Evolutionary conservation across 1,284 basidiomycete species (phyloP).

Genomic region (Ceratobasidium sp.): DNA sequence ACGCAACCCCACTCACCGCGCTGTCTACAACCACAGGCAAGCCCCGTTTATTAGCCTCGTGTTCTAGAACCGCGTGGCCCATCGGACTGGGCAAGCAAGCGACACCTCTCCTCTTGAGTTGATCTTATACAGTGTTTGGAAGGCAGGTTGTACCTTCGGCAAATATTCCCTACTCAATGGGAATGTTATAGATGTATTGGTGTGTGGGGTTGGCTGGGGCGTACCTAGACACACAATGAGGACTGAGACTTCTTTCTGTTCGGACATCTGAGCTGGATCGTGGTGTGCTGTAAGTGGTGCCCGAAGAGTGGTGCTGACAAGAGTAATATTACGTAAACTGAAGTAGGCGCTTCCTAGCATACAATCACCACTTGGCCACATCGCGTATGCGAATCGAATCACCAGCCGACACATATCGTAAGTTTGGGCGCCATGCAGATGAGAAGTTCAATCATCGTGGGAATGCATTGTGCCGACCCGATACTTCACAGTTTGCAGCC

Average conservation of each 20-base stretch:
- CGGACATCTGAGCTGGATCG: constrained; percentile 14
- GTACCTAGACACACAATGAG: constrained; percentile 35
- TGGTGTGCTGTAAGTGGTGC: too few species aligned
- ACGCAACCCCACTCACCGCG: constrained; percentile 40
- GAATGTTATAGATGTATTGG: neutral
- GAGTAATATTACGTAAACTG: neutral
- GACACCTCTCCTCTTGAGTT: neutral
- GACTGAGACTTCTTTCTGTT: constrained; percentile 22
- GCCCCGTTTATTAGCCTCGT: constrained; percentile 45
- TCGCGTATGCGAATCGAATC: too few species aligned
- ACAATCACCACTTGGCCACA: too few species aligned
- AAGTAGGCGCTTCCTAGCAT: constrained; percentile 1
- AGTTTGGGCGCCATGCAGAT: too few species aligned
- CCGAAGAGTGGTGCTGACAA: too few species aligned
- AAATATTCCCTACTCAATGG: constrained; percentile 27
- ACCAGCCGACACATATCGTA: too few species aligned
- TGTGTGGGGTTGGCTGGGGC: neutral
- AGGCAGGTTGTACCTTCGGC: constrained; percentile 15
- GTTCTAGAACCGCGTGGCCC: constrained; percentile 46
- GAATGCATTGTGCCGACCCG: too few species aligned
- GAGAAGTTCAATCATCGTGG: too few species aligned
- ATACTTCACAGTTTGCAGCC: too few species aligned
- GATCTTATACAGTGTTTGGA: neutral
- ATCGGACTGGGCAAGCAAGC: constrained; percentile 25
- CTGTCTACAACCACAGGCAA: constrained; percentile 46